These are phyloP conservation scores for Sarcodon sp. DNA, from an alignment of 768 basidiomycete species.

Conservation along the genomic window DNA sequence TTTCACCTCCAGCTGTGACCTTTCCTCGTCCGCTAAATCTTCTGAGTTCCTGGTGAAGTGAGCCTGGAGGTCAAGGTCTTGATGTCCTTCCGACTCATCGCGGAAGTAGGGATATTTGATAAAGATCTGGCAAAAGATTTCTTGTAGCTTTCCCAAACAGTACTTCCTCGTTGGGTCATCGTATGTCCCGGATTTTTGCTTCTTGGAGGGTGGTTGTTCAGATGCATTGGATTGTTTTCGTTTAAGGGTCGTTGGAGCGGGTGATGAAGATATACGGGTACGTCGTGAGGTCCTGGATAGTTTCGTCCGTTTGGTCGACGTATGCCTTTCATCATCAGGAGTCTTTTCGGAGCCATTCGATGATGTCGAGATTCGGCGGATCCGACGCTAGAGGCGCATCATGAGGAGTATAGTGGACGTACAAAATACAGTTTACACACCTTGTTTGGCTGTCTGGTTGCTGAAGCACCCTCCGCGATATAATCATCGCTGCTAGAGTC, in stretches of 20 bases:
- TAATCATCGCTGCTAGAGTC: conserved; percentile 61
- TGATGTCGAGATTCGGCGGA: conserved; percentile 24
- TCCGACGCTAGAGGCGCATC: conserved; percentile 23
- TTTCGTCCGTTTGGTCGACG: background rate
- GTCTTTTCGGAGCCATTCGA: conserved; percentile 19
- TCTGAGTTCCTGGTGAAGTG: conserved; percentile 26
- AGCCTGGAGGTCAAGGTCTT: conserved; percentile 10
- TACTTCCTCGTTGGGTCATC: conserved; percentile 75
- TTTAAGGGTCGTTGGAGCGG: conserved; percentile 23
- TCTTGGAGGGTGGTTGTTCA: conserved; percentile 31
- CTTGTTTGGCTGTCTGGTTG: no score
- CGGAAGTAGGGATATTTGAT: conserved; percentile 47
- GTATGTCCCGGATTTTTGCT: conserved; percentile 25
- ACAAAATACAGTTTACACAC: no score
- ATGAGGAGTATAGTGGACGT: no score
- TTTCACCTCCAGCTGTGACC: conserved; percentile 35
- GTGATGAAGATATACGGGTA: conserved; percentile 4
- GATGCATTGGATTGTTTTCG: conserved; percentile 36
- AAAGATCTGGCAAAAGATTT: conserved; percentile 61
- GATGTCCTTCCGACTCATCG: conserved; percentile 12
- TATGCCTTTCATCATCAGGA: conserved; percentile 4
- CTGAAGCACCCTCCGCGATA: conserved; percentile 23
- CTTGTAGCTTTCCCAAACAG: conserved; percentile 64
- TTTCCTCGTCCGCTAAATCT: conserved; percentile 50
- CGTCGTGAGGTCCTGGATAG: conserved; percentile 10